Evolutionary conservation across 169 alveolate species (phyloP).

Genomic region (Plasmodium vinckei): DNA sequence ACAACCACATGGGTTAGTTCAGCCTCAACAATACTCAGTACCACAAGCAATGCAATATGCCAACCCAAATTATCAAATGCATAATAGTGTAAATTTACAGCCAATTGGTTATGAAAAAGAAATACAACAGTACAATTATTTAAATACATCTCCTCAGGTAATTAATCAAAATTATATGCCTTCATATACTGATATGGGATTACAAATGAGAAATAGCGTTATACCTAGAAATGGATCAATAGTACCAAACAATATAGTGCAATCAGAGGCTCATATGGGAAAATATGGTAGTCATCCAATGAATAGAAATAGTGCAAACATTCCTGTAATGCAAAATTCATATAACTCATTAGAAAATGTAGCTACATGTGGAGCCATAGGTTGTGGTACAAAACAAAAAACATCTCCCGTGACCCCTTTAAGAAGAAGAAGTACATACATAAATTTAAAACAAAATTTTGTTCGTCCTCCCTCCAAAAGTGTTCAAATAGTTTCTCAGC

Average conservation of each 20-base stretch:
- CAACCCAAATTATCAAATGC: slow-evolving; percentile 12
- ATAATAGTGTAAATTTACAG: slow-evolving; percentile 4
- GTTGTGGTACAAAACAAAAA: slow-evolving; percentile 38
- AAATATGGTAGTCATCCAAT: background rate
- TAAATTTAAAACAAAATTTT: slow-evolving; percentile 13
- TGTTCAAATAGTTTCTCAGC: slow-evolving; percentile 60
- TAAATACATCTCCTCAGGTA: background rate
- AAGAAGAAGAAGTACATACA: slow-evolving; percentile 19
- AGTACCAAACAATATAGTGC: slow-evolving; percentile 27
- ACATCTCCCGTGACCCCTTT: background rate
- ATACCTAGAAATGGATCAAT: slow-evolving; percentile 14
- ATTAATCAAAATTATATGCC: slow-evolving; percentile 16
- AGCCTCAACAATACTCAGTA: no score
- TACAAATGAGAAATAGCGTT: slow-evolving; percentile 1
- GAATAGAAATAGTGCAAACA: slow-evolving; percentile 20
- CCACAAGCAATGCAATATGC: background rate
- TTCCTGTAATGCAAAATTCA: slow-evolving; percentile 17
- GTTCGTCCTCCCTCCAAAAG: slow-evolving; percentile 27
- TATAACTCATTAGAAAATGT: slow-evolving; percentile 20
- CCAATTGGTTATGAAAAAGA: slow-evolving; percentile 5
- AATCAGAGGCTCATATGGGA: background rate
- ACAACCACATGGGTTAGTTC: background rate
- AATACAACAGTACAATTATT: slow-evolving; percentile 7
- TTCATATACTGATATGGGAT: slow-evolving; percentile 12
- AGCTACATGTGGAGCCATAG: slow-evolving; percentile 37